Evolutionary conservation across 1,284 basidiomycete genomes (phyloP), one percentile per base, ranked within the genome.

Genomic region (Cryptococcus floricola): DNA sequence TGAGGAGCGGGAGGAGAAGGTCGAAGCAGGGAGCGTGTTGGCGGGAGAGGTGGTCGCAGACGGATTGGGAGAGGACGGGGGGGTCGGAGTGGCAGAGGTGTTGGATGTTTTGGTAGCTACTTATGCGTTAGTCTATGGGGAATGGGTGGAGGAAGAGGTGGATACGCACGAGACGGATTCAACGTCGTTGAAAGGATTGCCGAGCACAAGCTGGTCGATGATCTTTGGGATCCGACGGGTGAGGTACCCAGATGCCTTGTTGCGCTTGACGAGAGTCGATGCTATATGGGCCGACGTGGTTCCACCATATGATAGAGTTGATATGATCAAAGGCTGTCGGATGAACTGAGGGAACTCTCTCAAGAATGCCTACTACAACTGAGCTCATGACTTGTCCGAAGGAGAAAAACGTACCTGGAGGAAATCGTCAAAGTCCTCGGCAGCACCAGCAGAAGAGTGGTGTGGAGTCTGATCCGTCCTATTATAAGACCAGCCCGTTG

Each of bases 221-320:
- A 48, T 41, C 47, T 62, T 62, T 38, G 39, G 42, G 25, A 62
- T 44, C 28, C 60, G 42, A 7, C 31, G 38, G 2, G 39, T 18
- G 16, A 37, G 27, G n/a, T 10, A 39, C 42, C 50, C 8, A n/a
- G 44, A 50, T 2, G 16, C 43, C 4, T 56, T 44, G 19, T 59
- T 59, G 5, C 57, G 48, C 16, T 41, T 42, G 18, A 48, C 16
- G 4, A 62, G 34, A 13, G 45, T 50, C 3, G 50, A 43, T 12
- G 57, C 47, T 23, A 62, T 56, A 34, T 58, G 53, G 2, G 60
- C 25, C 9, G 44, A 47, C 7, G 45, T 48, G 23, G 53, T 59
- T 3, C 57, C 60, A 14, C 60, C 60, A 41, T 59, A 62, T 8
- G 57, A 62, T 13, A 59, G n/a, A 18, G 50, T 53, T 31, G 39